A percentile compares a stretch with the other conserved stretches of the same genome.
Evolutionary conservation across 331 rosid species (phyloP).

Genomic region (Acacia pycnantha): DNA sequence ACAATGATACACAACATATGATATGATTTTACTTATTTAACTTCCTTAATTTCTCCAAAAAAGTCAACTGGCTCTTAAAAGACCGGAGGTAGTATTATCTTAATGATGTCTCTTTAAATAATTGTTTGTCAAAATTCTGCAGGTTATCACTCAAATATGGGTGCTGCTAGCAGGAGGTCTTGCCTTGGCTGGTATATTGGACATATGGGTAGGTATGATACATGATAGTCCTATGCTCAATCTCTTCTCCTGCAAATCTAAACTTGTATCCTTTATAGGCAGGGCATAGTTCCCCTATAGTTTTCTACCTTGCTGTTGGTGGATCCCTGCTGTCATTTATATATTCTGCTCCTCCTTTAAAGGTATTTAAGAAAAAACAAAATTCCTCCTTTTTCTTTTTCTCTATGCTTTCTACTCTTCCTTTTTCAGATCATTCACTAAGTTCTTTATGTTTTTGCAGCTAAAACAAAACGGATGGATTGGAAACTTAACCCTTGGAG

Average conservation of each 20-base stretch:
- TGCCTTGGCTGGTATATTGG: constrained; percentile 57
- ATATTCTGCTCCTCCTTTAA: constrained; percentile 75
- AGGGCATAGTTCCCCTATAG: constrained; percentile 52
- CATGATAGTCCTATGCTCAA: not conserved
- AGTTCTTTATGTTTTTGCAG: constrained; percentile 36
- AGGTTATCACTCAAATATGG: constrained; percentile 76
- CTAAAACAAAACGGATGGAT: constrained; percentile 84
- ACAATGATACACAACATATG: too few species aligned
- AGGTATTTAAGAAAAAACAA: constrained; percentile 29
- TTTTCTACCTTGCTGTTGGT: constrained; percentile 71
- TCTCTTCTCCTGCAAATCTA: not conserved
- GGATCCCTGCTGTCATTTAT: constrained; percentile 67
- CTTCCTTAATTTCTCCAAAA: too few species aligned
- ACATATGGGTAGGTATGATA: constrained; percentile 54
- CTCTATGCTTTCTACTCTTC: not conserved
- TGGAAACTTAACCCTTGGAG: constrained; percentile 77
- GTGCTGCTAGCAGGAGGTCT: constrained; percentile 67
- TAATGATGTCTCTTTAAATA: not conserved
- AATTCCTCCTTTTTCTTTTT: not conserved
- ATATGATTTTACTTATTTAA: too few species aligned
- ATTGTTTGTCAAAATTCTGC: constrained; percentile 9
- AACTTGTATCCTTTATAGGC: constrained; percentile 37
- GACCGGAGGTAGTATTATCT: not conserved
- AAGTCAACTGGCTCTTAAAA: too few species aligned
- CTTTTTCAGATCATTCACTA: not conserved